These are phyloP conservation scores for Penicillium paradoxum DNA, from an alignment of 495 filamentous ascomycete genomes.

Conservation along the genomic window DNA sequence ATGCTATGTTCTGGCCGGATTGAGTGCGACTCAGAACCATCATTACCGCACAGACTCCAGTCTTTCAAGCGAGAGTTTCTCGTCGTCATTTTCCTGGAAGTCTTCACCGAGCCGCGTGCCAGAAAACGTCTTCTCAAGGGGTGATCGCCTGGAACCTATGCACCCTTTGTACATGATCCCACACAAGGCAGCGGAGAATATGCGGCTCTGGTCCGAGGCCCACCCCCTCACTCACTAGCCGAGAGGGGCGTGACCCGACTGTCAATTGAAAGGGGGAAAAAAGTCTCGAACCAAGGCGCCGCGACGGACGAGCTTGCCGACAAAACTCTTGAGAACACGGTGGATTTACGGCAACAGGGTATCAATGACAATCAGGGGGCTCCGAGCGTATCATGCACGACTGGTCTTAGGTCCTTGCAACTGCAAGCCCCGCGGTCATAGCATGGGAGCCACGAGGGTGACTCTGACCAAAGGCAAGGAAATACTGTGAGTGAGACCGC, in stretches of 20 bases:
- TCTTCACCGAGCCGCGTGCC: slow-evolving; percentile 46
- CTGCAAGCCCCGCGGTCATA: slow-evolving; percentile 5
- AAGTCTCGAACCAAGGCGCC: slow-evolving; percentile 1
- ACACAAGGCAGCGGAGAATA: slow-evolving; percentile 57
- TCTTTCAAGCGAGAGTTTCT: slow-evolving; percentile 32
- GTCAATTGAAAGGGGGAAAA: slow-evolving; percentile 5
- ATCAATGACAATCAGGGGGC: neutral
- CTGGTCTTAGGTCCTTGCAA: neutral
- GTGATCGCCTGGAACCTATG: slow-evolving; percentile 47
- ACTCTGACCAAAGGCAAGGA: neutral
- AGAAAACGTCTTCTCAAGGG: slow-evolving; percentile 43
- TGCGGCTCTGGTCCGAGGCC: slow-evolving; percentile 58
- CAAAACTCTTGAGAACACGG: neutral
- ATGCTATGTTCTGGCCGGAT: slow-evolving; percentile 81
- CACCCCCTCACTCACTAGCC: slow-evolving; percentile 16
- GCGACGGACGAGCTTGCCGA: neutral
- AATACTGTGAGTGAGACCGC: neutral
- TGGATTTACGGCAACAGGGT: neutral
- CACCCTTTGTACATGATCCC: slow-evolving; percentile 89
- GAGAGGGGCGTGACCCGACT: slow-evolving; percentile 5
- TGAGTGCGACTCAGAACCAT: slow-evolving; percentile 74
- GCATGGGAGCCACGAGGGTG: slow-evolving; percentile 19
- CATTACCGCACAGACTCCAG: slow-evolving; percentile 56
- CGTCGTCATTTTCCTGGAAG: slow-evolving; percentile 63
- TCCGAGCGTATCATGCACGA: slow-evolving; percentile 4